Conservation (phyloP, 352 stramenopile species). For the Pythium sp. region DNA sequence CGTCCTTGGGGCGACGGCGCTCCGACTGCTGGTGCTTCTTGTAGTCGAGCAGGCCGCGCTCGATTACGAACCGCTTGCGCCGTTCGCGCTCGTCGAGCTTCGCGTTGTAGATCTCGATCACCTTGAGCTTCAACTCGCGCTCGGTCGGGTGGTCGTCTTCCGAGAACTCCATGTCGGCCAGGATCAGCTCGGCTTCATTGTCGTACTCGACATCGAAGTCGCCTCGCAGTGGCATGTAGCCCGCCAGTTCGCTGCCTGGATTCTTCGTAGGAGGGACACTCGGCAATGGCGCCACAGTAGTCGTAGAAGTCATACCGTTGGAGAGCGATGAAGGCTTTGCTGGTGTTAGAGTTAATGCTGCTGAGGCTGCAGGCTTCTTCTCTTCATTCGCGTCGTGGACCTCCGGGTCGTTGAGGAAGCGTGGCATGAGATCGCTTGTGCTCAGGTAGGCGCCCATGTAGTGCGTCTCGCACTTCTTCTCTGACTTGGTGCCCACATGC, state of each 20-base stretch:
- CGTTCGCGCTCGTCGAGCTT: conserved; percentile 94
- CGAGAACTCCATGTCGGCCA: conserved; percentile 95
- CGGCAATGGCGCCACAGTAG: conserved; percentile 11
- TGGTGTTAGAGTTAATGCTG: background rate
- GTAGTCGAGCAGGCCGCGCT: conserved; percentile 91
- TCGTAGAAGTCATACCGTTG: conserved; percentile 16
- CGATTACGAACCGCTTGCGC: conserved; percentile 90
- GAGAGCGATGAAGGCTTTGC: conserved; percentile 14
- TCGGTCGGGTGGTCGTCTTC: conserved; percentile 91
- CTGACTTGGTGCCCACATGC: conserved; percentile 80
- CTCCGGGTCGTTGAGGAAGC: conserved; percentile 54
- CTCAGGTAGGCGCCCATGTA: conserved; percentile 84
- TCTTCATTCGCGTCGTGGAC: conserved; percentile 23
- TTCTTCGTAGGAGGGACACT: background rate
- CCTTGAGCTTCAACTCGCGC: conserved; percentile 93
- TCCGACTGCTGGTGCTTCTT: conserved; percentile 92
- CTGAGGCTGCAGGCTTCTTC: conserved; percentile 23
- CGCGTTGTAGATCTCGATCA: conserved; percentile 96
- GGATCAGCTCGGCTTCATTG: conserved; percentile 95
- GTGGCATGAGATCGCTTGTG: conserved; percentile 51
- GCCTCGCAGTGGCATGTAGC: conserved; percentile 96
- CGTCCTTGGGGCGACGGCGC: conserved; percentile 89
- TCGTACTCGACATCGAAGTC: conserved; percentile 99
- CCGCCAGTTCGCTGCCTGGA: conserved; percentile 55
- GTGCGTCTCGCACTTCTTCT: conserved; percentile 89